A percentile compares a stretch with the other conserved stretches of the same genome.
Conservation (phyloP, 1,284 basidiomycete genomes). For the Apiotrichum mycotoxinovorans region DNA sequence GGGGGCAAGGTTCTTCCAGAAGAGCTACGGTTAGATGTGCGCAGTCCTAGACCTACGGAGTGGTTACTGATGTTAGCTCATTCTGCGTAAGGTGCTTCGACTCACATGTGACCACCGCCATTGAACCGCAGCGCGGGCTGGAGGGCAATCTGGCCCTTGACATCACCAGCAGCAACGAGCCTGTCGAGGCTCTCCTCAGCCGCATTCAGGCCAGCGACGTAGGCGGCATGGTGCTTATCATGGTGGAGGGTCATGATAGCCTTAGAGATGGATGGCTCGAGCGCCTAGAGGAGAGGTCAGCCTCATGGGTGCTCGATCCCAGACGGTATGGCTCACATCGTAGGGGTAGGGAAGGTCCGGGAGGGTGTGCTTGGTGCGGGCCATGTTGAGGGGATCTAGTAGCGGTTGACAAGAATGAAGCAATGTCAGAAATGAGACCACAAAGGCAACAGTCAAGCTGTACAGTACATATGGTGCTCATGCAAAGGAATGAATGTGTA, state of each 20-base stretch:
- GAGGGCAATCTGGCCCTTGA: conserved; percentile 78
- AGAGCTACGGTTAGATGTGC: conserved; percentile 65
- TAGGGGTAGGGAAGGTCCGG: too few relatives aligned
- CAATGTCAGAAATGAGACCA: too few relatives aligned
- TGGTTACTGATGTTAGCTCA: conserved; percentile 47
- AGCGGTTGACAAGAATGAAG: too few relatives aligned
- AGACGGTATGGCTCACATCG: too few relatives aligned
- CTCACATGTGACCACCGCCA: conserved; percentile 66
- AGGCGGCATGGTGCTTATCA: conserved; percentile 91
- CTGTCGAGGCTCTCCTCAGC: conserved; percentile 77
- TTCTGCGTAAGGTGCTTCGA: too few relatives aligned
- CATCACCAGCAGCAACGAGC: conserved; percentile 55
- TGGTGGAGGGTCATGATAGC: conserved; percentile 94
- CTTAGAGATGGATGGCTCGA: conserved; percentile 58
- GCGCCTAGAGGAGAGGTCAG: conserved; percentile 37
- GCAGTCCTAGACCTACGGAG: conserved; percentile 45
- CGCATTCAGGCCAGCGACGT: conserved; percentile 85
- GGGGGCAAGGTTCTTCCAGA: conserved; percentile 93
- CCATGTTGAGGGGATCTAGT: too few relatives aligned
- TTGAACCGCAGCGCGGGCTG: conserved; percentile 87
- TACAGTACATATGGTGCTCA: too few relatives aligned
- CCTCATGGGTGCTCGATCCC: too few relatives aligned
- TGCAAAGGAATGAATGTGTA: too few relatives aligned
- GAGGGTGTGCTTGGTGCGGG: too few relatives aligned
- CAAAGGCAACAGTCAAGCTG: too few relatives aligned